Conservation (phyloP, 169 alveolate species). For the Besnoitia besnoiti region DNA sequence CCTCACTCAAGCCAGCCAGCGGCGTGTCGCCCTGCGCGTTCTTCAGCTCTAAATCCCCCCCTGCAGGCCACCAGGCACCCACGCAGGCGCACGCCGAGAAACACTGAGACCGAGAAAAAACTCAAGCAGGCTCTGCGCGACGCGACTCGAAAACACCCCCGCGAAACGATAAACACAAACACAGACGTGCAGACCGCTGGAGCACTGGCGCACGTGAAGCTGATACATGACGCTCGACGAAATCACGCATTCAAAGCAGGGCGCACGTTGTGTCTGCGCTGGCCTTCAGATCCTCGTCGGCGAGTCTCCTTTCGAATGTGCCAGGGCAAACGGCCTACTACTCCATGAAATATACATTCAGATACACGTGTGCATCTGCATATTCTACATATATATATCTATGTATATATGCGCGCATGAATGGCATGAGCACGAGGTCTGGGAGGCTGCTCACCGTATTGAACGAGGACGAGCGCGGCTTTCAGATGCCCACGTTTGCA, state of each 20-base stretch:
- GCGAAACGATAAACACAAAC: not conserved
- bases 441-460: not conserved
- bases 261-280: no score
- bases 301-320: no score
- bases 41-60: conserved; percentile 2
- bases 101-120: not conserved
- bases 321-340: no score
- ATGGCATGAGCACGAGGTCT: not conserved
- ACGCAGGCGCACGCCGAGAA: not conserved
- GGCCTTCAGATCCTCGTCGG: no score
- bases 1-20: not conserved
- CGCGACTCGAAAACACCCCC: no score
- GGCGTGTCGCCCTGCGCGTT: conserved; percentile 32
- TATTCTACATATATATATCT: not conserved
- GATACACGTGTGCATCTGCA: not conserved
- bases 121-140: not conserved
- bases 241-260: no score
- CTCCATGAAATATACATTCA: not conserved
- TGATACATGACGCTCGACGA: no score
- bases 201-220: no score
- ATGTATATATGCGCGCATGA: not conserved
- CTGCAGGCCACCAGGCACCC: not conserved
- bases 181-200: no score
- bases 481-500: not conserved
- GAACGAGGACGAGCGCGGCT: conserved; percentile 23